Evolutionary conservation across 331 rosid species (phyloP), one percentile per base, ranked within the genome.

Genomic region (Quercus phellos): DNA sequence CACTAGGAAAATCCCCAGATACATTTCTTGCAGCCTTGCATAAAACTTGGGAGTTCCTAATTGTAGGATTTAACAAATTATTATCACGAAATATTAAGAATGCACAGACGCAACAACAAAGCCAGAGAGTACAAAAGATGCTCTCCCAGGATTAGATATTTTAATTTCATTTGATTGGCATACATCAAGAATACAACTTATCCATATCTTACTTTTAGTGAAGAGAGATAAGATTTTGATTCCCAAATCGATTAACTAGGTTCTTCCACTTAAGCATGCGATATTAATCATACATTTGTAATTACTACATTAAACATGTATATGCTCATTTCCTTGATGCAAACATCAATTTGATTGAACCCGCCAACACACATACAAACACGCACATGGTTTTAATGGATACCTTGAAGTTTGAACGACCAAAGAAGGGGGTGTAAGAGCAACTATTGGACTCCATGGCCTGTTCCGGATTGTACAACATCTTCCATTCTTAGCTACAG

Each of bases 1-100:
- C 85, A 74, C 79, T 74, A 50, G 96, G 93, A 74, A 78, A 64
- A 66, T 91, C 85, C 78, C 99, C 96, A 54, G 99, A 86, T 53
- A 78, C 60, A 78, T 89, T 81, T 74, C 85, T 69, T 38, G 89
- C 27, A 66, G 96, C 87, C 72, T 85, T 85, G 92, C 94, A 88
- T 34, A 85, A 68, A 81, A 90, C 27, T 83, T 81, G 88, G 53
- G 88, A 70, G 22, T 76, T 86, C 89, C 97, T 90, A 73, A 75
- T 56, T 24, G 67, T 60, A 75, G 63, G 71, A 76, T 81, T 26
- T 66, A 75, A 58, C 70, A 66, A 75, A 67, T 43, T 54, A 58
- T 35, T 61, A 19, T 29, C 58, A 22, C 38, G 51, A 61, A 30
- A 67, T 64, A 80, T 76, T 14, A 19, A 73, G 29, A 71, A 64